Evolutionary conservation across 2,329 filamentous ascomycete species (phyloP), one percentile per base, ranked within the genome.

Genomic region (Stachybotrys chlorohalonatus): DNA sequence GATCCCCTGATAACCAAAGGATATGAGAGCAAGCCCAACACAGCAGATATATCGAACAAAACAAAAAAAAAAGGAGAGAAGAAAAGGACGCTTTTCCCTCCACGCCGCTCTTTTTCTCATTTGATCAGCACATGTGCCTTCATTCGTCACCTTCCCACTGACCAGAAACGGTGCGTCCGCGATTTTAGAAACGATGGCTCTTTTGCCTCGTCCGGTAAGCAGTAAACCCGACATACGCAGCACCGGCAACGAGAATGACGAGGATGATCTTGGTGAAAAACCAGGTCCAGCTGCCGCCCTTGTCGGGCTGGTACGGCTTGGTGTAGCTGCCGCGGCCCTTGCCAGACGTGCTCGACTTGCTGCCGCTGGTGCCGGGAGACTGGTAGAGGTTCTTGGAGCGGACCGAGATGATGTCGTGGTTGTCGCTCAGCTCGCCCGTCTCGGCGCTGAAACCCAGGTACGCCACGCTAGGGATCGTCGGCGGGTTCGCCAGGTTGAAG

Each of bases 361-460:
- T 53, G 70, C 68, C 70, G 60, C 63, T 66, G 53, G 76, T 73
- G 42, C 81, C 82, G 63, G 76, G 75, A 31, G 73, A 73, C 55
- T 81, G 85, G 76, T 97, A 97, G 58, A 99, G 77, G 72, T 96
- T 99, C 77, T 87, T 88, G 55, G 93, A 86, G 59, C 85, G 79
- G 64, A 99, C 82, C 52, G 84, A 87, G 68, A 97, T 84, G 71
- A 99, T 95, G 74, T 99, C 94, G 79, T 96, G 93, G 79, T 96
- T 96, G 75, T 99, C 94, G 72, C 86, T 90, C 61, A 99, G 83
- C 76, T 99, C 93, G 66, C 94, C 94, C 15, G 94, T 97, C 77
- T 97, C 93, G 55, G 90, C 87, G 63, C 83, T 87, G 74, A 90
- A 90, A 56, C 86, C 87, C 31, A 90, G 82, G 69, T 90, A 90